Conservation (phyloP, 148 eudicot species). For the Chenopodium suecicum region DNA sequence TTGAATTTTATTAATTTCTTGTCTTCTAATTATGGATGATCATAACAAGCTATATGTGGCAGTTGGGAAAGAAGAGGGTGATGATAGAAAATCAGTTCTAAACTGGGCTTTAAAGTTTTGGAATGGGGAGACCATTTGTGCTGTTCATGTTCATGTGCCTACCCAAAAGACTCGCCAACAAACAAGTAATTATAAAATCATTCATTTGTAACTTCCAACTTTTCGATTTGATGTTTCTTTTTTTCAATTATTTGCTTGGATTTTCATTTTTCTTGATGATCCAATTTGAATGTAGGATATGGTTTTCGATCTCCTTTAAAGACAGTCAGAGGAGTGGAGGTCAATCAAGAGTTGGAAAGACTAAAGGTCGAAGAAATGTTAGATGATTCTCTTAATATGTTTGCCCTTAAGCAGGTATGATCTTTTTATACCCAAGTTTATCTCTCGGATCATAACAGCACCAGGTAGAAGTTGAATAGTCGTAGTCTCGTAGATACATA, state of each 20-base stretch:
- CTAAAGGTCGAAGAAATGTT: conserved; percentile 40
- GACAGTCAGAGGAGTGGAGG: conserved; percentile 38
- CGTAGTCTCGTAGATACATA: too few species aligned
- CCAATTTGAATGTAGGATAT: conserved; percentile 33
- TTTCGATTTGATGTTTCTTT: too few species aligned
- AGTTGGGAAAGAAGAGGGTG: conserved; percentile 31
- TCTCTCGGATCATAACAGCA: too few species aligned
- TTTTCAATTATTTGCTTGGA: not conserved
- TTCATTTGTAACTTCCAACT: too few species aligned
- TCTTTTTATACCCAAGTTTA: not conserved
- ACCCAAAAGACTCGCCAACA: conserved; percentile 29
- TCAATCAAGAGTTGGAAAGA: conserved; percentile 51
- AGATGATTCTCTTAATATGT: conserved; percentile 41
- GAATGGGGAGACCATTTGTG: conserved; percentile 30
- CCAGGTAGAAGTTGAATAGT: too few species aligned
- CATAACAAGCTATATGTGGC: conserved; percentile 49
- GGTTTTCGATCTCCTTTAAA: conserved; percentile 46
- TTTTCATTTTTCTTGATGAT: too few species aligned
- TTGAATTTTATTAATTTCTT: not conserved
- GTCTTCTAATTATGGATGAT: not conserved
- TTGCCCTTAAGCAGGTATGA: conserved; percentile 58
- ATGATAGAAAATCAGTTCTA: conserved; percentile 31
- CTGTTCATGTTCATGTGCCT: conserved; percentile 44
- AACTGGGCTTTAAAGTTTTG: conserved; percentile 39
- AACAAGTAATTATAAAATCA: conserved; percentile 20